These are phyloP conservation scores for Blastobotrys raffinosifermentans DNA, from an alignment of 1,139 yeast species.

Conservation along the genomic window DNA sequence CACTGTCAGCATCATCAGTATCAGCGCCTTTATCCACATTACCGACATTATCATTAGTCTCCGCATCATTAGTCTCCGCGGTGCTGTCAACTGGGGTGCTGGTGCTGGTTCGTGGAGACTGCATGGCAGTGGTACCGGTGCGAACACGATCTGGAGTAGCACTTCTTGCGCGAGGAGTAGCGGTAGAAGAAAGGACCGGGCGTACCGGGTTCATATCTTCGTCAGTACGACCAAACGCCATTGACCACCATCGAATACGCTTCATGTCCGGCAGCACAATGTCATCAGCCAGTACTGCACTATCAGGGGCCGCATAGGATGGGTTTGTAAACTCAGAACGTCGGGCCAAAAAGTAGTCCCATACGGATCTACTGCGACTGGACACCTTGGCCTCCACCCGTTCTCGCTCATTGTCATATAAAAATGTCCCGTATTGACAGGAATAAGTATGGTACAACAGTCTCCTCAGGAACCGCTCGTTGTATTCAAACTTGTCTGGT, in stretches of 20 bases:
- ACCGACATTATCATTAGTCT: no score
- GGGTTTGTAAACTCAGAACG: slow-evolving; percentile 62
- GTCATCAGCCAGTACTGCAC: slow-evolving; percentile 34
- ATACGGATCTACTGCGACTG: slow-evolving; percentile 64
- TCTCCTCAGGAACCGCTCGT: slow-evolving; percentile 79
- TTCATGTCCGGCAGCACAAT: slow-evolving; percentile 62
- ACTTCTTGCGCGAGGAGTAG: no score
- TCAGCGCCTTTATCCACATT: no score
- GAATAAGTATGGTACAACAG: slow-evolving; percentile 83
- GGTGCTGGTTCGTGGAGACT: no score
- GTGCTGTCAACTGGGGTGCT: no score
- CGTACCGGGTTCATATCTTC: slow-evolving; percentile 60
- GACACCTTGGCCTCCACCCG: slow-evolving; percentile 39
- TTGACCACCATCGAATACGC: slow-evolving; percentile 83
- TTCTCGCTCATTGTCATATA: slow-evolving; percentile 70
- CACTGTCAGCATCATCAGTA: no score
- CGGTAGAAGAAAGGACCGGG: no score
- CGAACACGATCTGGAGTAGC: no score
- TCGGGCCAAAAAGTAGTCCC: slow-evolving; percentile 89
- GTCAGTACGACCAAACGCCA: slow-evolving; percentile 68
- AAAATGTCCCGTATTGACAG: slow-evolving; percentile 90
- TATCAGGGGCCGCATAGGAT: slow-evolving; percentile 30
- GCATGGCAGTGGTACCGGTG: no score
- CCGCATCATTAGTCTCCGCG: no score
- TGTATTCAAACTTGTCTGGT: slow-evolving; percentile 74